Evolutionary conservation across 1,139 yeast species (phyloP).

Genomic region (Hansenula lynferdii): DNA sequence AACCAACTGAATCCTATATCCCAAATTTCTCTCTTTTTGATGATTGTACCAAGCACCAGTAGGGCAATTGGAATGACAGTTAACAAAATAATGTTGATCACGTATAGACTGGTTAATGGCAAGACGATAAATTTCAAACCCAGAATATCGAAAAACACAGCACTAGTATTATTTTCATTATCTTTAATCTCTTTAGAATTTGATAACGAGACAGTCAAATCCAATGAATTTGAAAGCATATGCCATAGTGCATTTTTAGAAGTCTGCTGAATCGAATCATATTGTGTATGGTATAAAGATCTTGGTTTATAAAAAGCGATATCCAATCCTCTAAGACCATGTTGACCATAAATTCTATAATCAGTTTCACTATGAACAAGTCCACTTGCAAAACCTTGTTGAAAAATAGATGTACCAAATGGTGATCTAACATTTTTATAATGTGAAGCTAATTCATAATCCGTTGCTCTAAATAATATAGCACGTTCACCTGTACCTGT

Average conservation of each 20-base stretch:
- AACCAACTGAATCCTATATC: slow-evolving; percentile 39
- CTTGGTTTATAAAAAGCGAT: slow-evolving; percentile 74
- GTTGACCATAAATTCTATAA: slow-evolving; percentile 61
- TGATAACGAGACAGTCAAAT: slow-evolving; percentile 42
- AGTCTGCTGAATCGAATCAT: slow-evolving; percentile 65
- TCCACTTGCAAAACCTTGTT: slow-evolving; percentile 76
- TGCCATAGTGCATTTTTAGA: slow-evolving; percentile 68
- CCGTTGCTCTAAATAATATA: slow-evolving; percentile 77
- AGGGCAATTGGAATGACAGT: slow-evolving; percentile 51
- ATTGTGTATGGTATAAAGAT: slow-evolving; percentile 73
- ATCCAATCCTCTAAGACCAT: slow-evolving; percentile 81
- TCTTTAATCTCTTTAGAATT: slow-evolving; percentile 36
- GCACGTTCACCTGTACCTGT: slow-evolving; percentile 95
- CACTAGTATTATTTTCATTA: slow-evolving; percentile 36
- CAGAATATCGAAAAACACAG: slow-evolving; percentile 58
- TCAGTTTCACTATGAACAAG: slow-evolving; percentile 80
- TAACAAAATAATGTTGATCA: slow-evolving; percentile 45
- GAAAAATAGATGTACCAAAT: slow-evolving; percentile 73
- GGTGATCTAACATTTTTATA: slow-evolving; percentile 49
- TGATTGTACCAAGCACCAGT: slow-evolving; percentile 43
- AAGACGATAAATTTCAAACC: slow-evolving; percentile 51
- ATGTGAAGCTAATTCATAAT: slow-evolving; percentile 63
- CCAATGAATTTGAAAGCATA: slow-evolving; percentile 71
- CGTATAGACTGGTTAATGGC: slow-evolving; percentile 43
- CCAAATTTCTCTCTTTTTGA: slow-evolving; percentile 46